These are phyloP conservation scores for Achlya hypogyna DNA, from an alignment of 352 stramenopile species.

Conservation along the genomic window DNA sequence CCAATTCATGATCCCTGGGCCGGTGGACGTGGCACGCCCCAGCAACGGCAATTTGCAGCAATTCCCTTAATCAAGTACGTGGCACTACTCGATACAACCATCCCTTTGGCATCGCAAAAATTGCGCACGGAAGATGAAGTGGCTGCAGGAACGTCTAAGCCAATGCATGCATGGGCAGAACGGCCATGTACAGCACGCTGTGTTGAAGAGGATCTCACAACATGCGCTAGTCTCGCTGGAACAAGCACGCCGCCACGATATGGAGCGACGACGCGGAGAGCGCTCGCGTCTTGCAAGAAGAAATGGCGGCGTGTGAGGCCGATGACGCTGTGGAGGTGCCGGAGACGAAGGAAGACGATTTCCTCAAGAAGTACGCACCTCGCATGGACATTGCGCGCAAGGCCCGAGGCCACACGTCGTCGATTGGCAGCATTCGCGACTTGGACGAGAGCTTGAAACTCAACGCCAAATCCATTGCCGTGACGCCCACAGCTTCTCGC, in stretches of 20 bases:
- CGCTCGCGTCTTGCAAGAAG: neutral
- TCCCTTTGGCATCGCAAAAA: neutral
- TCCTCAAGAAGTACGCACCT: neutral
- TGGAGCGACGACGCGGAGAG: conserved; percentile 13
- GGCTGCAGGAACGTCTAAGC: conserved; percentile 6
- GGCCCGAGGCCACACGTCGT: neutral
- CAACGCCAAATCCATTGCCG: neutral
- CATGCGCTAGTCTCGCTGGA: neutral
- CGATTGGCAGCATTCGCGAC: neutral
- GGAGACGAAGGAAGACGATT: conserved; percentile 7
- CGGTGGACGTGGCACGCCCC: too few relatives aligned
- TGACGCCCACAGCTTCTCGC: neutral
- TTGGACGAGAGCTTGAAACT: neutral
- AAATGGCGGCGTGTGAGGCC: neutral
- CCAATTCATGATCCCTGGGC: neutral
- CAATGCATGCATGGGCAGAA: conserved; percentile 13
- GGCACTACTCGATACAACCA: neutral
- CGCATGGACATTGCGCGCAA: neutral
- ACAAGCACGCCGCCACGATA: conserved; percentile 8
- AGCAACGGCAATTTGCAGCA: neutral
- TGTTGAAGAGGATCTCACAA: neutral
- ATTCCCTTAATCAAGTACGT: neutral
- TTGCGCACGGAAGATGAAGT: conserved; percentile 5
- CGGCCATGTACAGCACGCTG: neutral
- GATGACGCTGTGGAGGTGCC: neutral